These are phyloP conservation scores for Populus euphratica DNA, from an alignment of 345 rosid species.

Conservation along the genomic window DNA sequence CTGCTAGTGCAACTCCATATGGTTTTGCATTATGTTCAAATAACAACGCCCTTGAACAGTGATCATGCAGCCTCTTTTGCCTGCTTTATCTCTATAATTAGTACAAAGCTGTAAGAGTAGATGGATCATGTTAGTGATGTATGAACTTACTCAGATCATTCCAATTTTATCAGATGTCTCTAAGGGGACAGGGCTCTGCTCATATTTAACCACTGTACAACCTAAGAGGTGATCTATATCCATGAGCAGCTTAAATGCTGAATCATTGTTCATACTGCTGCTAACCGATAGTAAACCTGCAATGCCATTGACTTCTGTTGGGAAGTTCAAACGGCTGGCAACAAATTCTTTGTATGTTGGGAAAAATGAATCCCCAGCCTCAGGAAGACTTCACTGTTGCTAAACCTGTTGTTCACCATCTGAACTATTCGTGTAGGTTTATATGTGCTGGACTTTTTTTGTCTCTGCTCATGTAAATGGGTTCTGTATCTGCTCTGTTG, in stretches of 20 bases:
- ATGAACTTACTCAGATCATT: not conserved
- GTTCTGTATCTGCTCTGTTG: not conserved
- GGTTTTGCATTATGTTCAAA: not conserved
- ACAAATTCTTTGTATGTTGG: not conserved
- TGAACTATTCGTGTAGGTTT: not conserved
- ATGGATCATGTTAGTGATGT: not conserved
- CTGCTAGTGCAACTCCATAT: not conserved
- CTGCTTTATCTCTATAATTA: not conserved
- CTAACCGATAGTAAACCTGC: not conserved
- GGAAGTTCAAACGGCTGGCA: not conserved
- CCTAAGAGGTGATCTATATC: not conserved
- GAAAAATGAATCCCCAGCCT: not conserved
- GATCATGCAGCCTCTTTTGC: not conserved
- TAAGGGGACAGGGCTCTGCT: not conserved
- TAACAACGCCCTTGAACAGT: not conserved
- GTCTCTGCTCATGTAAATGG: not conserved
- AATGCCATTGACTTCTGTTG: not conserved
- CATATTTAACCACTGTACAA: not conserved
- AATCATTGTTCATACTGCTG: not conserved
- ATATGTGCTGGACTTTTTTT: not conserved
- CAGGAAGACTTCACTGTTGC: not conserved
- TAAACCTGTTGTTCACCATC: not conserved
- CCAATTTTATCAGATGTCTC: not conserved
- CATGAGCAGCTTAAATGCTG: not conserved
- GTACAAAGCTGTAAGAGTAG: not conserved